Base-by-base conservation (phyloP, 1,139 yeast species). In the Meyerozyma smithsonii region DNA sequence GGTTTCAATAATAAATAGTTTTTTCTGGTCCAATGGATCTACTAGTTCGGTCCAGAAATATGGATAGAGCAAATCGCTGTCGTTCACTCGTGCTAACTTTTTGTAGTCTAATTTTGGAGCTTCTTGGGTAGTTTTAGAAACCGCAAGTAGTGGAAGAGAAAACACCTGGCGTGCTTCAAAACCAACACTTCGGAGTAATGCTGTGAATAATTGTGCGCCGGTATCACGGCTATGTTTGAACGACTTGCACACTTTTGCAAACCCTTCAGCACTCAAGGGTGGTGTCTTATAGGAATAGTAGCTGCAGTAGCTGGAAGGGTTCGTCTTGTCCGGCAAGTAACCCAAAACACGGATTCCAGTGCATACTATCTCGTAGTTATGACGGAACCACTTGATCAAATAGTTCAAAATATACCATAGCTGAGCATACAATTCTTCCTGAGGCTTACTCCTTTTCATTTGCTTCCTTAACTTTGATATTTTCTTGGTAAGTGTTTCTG, bases 21-120 rank as follows among this genome's bases (percentile, higher is more conserved):
- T 66, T 2, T 48, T 40, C 1, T 44, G 44, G 38, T 66, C 46
- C 4, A 61, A 24, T 0, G 73, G 72, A 40, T 66, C 65, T 2
- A 67, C 47, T 3, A 66, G 39, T 45, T 67, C 73, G 8, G 70
- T 64, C 73, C 73, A 67, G 43, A 54, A 66, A 43, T 66, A 66
- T 0, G 73, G 73, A 41, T 61, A 66, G 5, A 67, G 45, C 11
- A 66, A 45, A 44, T 67, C 73, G 42, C 59, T 55, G 39, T 67
- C 73, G 33, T 56, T 59, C 36, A 62, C 66, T 5, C 52, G 41
- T 6, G 43, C 41, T 1, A 64, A 40, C 30, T 58, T 60, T 2
- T 43, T 43, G 6, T 41, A 40, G 36, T 62, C 61, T 8, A 56
- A 37, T 20, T 48, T 50, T 2, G 71, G 70, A 39, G 64, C 69